phyloP scores from a whole-genome alignment of 176 grass and related monocot genomes.

The Cenchrus americanus region DNA sequence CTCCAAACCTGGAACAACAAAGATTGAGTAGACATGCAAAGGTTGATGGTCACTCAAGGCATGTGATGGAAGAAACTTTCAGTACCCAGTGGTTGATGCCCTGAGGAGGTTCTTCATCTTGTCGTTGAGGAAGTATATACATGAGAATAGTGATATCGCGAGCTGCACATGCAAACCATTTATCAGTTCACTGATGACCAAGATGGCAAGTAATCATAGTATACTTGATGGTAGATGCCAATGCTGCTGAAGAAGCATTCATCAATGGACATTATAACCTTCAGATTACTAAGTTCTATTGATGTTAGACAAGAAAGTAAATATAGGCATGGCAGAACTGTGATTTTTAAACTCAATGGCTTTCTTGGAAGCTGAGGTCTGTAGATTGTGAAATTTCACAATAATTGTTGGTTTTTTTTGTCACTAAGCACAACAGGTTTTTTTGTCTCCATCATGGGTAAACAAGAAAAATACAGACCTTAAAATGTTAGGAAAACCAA shows the following conservation, averaged over 20 bases:
- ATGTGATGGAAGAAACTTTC: neutral
- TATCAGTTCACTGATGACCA: constrained; percentile 19
- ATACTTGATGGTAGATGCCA: neutral
- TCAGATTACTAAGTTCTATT: neutral
- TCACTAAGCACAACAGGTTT: too few relatives aligned
- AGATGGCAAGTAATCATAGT: constrained; percentile 5
- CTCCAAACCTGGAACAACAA: constrained; percentile 66
- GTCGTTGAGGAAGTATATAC: constrained; percentile 96
- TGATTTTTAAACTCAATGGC: too few relatives aligned
- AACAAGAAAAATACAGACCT: constrained; percentile 22
- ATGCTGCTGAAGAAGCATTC: neutral
- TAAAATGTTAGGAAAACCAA: constrained; percentile 16
- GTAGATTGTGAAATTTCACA: neutral
- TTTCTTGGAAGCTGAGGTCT: too few relatives aligned
- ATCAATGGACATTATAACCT: neutral
- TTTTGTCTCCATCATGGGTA: too few relatives aligned
- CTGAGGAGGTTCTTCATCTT: constrained; percentile 93
- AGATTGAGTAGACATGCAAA: constrained; percentile 13
- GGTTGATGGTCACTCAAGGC: constrained; percentile 4
- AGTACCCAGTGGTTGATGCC: constrained; percentile 81
- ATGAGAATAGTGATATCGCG: constrained; percentile 81
- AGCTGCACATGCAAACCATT: constrained; percentile 61
- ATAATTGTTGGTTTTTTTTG: too few relatives aligned
- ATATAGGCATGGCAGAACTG: neutral
- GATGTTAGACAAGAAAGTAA: neutral